A percentile compares a stretch with the other conserved stretches of the same genome.
Conservation (phyloP, 257 asterid genomes). For the Petunia secreta region DNA sequence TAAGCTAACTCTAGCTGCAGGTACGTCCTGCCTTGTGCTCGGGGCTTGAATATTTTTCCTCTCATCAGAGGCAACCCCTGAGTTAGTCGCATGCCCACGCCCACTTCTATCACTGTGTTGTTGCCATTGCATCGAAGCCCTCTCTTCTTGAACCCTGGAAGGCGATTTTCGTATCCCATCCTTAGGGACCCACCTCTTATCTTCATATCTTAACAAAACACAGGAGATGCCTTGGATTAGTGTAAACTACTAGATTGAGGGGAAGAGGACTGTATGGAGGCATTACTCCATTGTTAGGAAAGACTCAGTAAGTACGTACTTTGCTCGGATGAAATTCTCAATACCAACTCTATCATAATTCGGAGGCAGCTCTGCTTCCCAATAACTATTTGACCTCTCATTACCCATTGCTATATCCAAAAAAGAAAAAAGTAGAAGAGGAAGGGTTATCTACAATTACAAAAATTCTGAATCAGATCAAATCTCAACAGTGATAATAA, state of each 20-base stretch:
- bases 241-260: constrained; percentile 26
- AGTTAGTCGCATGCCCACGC: constrained; percentile 49
- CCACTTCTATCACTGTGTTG: constrained; percentile 67
- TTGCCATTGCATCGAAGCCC: constrained; percentile 62
- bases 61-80: constrained; percentile 56
- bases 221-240: constrained; percentile 31
- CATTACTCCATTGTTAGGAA: constrained; percentile 23
- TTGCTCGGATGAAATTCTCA: constrained; percentile 98
- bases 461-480: constrained; percentile 3
- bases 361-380: constrained; percentile 99
- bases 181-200: constrained; percentile 88
- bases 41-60: constrained; percentile 51
- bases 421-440: background rate
- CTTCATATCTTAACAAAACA: constrained; percentile 72
- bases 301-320: constrained; percentile 53
- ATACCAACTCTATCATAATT: constrained; percentile 99
- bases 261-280: constrained; percentile 22
- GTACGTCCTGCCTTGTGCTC: constrained; percentile 46
- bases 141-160: constrained; percentile 60
- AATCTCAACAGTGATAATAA: background rate
- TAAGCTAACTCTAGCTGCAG: constrained; percentile 55
- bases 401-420: constrained; percentile 86
- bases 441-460: background rate
- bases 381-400: constrained; percentile 89
- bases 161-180: constrained; percentile 74